Evolutionary conservation across 768 basidiomycete species (phyloP).

Genomic region (Auriscalpium microsporum): DNA sequence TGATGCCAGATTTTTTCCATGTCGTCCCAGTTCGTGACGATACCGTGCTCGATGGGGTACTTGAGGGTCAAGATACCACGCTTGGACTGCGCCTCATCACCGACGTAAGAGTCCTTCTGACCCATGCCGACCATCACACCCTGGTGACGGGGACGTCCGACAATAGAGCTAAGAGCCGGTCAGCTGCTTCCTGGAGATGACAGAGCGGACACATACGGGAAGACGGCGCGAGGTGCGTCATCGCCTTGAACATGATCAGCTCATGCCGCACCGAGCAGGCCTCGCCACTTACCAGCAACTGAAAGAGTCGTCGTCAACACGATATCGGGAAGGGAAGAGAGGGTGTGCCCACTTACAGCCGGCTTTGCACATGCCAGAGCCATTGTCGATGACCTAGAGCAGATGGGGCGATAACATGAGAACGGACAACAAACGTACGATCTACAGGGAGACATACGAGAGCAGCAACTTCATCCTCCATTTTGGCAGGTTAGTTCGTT

Average conservation of each 20-base stretch:
- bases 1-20: conserved; percentile 99
- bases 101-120: conserved; percentile 93
- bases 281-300: conserved; percentile 37
- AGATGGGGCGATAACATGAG: neutral
- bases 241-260: conserved; percentile 50
- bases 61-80: conserved; percentile 90
- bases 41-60: conserved; percentile 91
- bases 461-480: conserved; percentile 63
- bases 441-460: conserved; percentile 27
- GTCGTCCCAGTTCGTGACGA: conserved; percentile 98
- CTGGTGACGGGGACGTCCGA: conserved; percentile 89
- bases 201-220: conserved; percentile 58
- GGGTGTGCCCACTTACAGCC: conserved; percentile 59
- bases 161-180: conserved; percentile 57
- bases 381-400: conserved; percentile 77
- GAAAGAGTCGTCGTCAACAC: conserved; percentile 76
- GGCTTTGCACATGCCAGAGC: conserved; percentile 99
- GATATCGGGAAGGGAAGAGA: conserved; percentile 17
- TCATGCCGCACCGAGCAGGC: neutral
- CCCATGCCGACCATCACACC: conserved; percentile 98
- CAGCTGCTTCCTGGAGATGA: conserved; percentile 7
- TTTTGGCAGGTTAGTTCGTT: conserved; percentile 20
- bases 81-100: conserved; percentile 88
- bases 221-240: conserved; percentile 93
- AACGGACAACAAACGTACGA: neutral